Evolutionary conservation across 495 filamentous ascomycete genomes (phyloP), one percentile per base, ranked within the genome.

Genomic region (Margaritispora aquatica): DNA sequence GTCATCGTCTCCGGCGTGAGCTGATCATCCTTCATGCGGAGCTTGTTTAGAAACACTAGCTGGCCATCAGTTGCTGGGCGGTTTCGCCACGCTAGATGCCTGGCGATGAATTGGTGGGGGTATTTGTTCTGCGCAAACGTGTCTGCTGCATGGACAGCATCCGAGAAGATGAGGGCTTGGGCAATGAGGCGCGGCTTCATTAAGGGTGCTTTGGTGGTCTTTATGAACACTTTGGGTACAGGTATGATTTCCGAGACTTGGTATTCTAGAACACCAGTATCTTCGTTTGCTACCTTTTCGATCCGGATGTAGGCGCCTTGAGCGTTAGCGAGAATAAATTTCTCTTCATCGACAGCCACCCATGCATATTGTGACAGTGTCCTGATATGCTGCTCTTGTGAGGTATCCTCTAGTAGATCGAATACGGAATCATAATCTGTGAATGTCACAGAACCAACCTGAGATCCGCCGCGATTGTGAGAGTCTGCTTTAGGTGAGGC

Each of bases 361-460:
- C 94, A 99, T 1, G 88, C 76, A 63, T 87, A 69, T 17, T 65
- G 75, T 65, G 90, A 96, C 21, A 95, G 73, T 17, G 76, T 75
- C 41, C 91, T 82, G 60, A 99, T 90, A 62, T 95, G 85, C 26
- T 74, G 77, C 58, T 97, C 91, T 34, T 80, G 80, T 10, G 83
- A 84, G 5, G 85, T 84, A 69, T 97, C 94, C n/a, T 82, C 78
- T 17, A 99, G 84, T 26, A 99, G 78, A 66, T 96, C 93, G 64
- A 86, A 84, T 21, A 99, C 82, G 1, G 85, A 90, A 58, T 92
- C 89, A 63, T 97, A 99, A 61, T 94, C 88, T 17, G 88, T 92
- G 62, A 96, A 96, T 0, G 79, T 81, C 23, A 94, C 70, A 2
- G 66, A 75, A 21, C 70, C 66, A 3, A 41, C 51, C 2, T 47